Evolutionary conservation across 1,284 basidiomycete genomes (phyloP), one percentile per base, ranked within the genome.

Genomic region (Boletus nobilissimus): DNA sequence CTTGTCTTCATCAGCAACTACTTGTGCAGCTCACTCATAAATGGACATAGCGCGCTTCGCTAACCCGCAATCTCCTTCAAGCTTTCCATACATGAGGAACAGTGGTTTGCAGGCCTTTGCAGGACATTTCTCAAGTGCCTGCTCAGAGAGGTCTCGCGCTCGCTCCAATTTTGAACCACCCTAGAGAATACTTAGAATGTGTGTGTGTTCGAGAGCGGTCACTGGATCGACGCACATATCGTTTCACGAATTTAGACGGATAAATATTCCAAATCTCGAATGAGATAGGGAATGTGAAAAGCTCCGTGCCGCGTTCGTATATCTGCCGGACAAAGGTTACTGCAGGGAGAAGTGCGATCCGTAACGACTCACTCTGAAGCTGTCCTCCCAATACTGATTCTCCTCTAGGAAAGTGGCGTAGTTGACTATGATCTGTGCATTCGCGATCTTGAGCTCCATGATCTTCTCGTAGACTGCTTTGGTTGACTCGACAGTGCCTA

Each of bases 241-340:
- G 94, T 87, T 97, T 98, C 80, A 98, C 92, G 85, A 99, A 99
- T 87, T 99, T 99, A 76, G 96, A 95, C 60, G 99, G 89, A 86
- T 99, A 99, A 76, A 99, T 98, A 85, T 99, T 99, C 98, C 98
- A 99, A 80, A 99, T 93, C 87, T 99, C 98, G 85, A 99, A 99
- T 6, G 97, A 98, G 68, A 99, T 94, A 0, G 98, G 98, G 90
- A 97, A 99, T 14, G 97, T 97, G 90, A 99, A 99, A 32, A 99
- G 89, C 81, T 99, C 98, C 18, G 98, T 97, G 64, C 98, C 98
- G 66, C 98, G 94, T 86, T 99, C 98, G 86, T 99, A 99, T 54
- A 99, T 94, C 94, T 94, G 73, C 24, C 54, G 43, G 32, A 26
- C 60, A 36, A 74, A 54, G 51, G 68, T 80, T 72, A 80, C 40